Base-by-base conservation (phyloP, 2,329 filamentous ascomycete genomes). In the Geoglossum cookeanum region DNA sequence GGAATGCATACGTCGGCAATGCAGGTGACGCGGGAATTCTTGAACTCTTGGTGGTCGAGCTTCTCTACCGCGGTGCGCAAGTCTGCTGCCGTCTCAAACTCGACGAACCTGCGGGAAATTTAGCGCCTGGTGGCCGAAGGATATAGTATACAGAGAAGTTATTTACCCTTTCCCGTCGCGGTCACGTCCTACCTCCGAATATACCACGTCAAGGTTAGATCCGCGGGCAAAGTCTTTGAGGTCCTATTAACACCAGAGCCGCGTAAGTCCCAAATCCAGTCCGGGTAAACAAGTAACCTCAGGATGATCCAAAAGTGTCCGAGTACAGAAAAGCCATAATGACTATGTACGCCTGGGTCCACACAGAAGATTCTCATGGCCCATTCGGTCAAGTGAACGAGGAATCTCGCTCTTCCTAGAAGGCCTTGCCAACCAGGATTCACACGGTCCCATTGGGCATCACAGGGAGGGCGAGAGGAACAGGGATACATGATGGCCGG, bases 161-260 rank as follows among this genome's bases (percentile, higher is more conserved):
- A n/a, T 85, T 72, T 72, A 95, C 89, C 91, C 91, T 80, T 86
- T 87, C 63, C 89, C 88, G 69, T 94, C 88, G 63, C 85, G 85
- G 69, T 94, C 90, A 66, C 91, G 89, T 65, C 84, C 85, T 60
- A 94, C 94, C 74, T 98, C 92, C 63, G 90, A 96, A 71, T 95
- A 98, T 67, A 98, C 92, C 63, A 98, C 92, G 70, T 97, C 92
- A 71, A 95, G 80, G 72, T 89, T 89, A 71, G 91, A 94, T 72
- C 94, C 87, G 69, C 92, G 89, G 61, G 92, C 92, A 74, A 98
- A 98, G 72, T 98, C 92, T 86, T 98, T 98, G 57, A 98, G 83
- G 73, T 98, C 92, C 92, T 98, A 89, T 74, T 57, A 39, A 53
- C 44, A 83, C 75, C 82, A 78, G 78, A 73, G 80, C 79, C 80